phyloP scores from a whole-genome alignment of 495 filamentous ascomycete species.

The Bacidia gigantensis region DNA sequence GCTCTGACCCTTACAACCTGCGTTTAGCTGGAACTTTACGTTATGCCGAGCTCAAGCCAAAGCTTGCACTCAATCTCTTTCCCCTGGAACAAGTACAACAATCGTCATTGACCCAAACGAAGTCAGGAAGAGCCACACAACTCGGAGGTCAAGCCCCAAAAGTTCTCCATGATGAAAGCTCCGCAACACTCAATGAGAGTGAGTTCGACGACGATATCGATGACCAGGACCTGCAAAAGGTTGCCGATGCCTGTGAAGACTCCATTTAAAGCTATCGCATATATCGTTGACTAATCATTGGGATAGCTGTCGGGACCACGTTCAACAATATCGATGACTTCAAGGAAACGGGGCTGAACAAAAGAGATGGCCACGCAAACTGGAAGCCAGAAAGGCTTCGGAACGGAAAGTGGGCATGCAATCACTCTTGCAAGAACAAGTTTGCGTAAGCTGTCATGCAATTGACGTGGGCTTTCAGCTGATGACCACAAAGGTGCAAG shows the following conservation, averaged over 20 bases:
- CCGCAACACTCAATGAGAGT: constrained; percentile 20
- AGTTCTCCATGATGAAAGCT: background rate
- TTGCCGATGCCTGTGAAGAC: background rate
- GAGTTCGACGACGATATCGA: constrained; percentile 43
- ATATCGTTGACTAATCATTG: constrained; percentile 24
- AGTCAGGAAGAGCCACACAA: background rate
- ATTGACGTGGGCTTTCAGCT: background rate
- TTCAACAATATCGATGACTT: constrained; percentile 37
- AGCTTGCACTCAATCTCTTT: constrained; percentile 46
- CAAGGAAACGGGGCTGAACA: background rate
- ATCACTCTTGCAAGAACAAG: constrained; percentile 68
- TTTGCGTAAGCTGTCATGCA: constrained; percentile 24
- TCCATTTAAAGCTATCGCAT: constrained; percentile 18
- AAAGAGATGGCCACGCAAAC: background rate
- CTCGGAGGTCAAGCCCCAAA: constrained; percentile 3
- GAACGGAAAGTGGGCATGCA: constrained; percentile 82
- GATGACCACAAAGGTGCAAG: constrained; percentile 40
- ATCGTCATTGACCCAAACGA: background rate
- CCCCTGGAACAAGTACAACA: constrained; percentile 13
- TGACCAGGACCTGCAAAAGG: constrained; percentile 31
- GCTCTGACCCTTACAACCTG: background rate
- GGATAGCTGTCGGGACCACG: constrained; percentile 5
- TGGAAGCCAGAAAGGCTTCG: constrained; percentile 42
- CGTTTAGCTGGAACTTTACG: constrained; percentile 65
- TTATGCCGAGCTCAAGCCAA: constrained; percentile 45